Evolutionary conservation across 2,329 filamentous ascomycete genomes (phyloP), one percentile per base, ranked within the genome.

Genomic region (Hypoxylon rubiginosum): DNA sequence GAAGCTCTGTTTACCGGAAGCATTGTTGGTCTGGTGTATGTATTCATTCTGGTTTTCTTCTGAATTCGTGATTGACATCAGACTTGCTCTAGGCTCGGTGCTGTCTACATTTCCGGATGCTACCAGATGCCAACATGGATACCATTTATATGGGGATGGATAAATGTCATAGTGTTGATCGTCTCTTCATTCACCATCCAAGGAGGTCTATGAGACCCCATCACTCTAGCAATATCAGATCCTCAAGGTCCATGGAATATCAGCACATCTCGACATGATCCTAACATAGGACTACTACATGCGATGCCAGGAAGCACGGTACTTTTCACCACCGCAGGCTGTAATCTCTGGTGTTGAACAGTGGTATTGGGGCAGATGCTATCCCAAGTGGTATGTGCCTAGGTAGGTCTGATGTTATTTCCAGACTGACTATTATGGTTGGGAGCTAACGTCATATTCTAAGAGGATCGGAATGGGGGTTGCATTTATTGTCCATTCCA

Each of bases 51-150:
- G 17, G 50, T n/a, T 26, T 10, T 57, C 21, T 21, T 28, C 8
- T 34, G 46, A 28, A 21, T 19, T 58, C 15, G 55, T n/a, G 49
- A 68, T 30, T 68, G 43, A 53, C 11, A 15, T 56, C 8, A 46
- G 10, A 4, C 17, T 48, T 17, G 10, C 15, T 36, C 43, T 67
- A 94, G 92, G 52, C 82, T 97, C 19, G 93, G 92, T 11, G 92
- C 91, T 8, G 88, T 95, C 36, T 97, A 97, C 76, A 87, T 89
- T 72, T 87, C 91, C 2, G 94, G 93, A 46, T 93, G 91, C 79
- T 97, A 95, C 77, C 85, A 90, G 73, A 96, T 97, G 93, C 95
- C 93, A 49, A 97, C 94, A 0, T 97, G 94, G 94, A 92, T 97
- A 55, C 94, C 94, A 0, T 91, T 96, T 74, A 86, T 94, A 21